These are phyloP conservation scores for Xanthoconium stramineum DNA, from an alignment of 768 basidiomycete genomes.

Conservation along the genomic window DNA sequence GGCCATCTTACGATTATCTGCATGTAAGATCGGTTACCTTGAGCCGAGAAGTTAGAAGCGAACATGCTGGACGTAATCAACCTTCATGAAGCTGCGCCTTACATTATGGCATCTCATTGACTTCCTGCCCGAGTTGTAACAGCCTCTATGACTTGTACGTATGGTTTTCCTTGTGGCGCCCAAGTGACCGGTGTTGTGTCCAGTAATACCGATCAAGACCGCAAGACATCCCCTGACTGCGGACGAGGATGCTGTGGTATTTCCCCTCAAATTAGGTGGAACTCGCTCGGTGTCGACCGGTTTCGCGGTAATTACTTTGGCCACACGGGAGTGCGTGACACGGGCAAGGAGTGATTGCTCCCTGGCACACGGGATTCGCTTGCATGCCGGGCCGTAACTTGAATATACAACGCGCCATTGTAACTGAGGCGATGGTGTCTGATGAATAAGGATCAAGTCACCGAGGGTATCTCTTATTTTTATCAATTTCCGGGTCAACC, in stretches of 20 bases:
- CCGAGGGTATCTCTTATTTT: background rate
- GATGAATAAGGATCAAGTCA: background rate
- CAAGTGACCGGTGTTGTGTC: background rate
- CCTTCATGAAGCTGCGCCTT: background rate
- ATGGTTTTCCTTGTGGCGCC: slow-evolving; percentile 11
- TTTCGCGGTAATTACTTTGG: no score
- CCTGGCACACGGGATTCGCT: background rate
- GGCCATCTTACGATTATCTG: background rate
- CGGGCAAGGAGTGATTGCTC: no score
- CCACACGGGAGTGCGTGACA: no score
- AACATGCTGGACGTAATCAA: background rate
- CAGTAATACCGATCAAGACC: background rate
- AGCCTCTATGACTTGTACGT: background rate
- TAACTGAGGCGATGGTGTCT: background rate
- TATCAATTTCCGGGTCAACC: background rate
- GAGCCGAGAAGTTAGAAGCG: slow-evolving; percentile 2
- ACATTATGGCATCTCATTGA: background rate
- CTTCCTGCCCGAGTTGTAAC: background rate
- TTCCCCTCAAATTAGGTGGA: no score
- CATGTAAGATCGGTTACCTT: slow-evolving; percentile 1
- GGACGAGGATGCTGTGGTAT: no score
- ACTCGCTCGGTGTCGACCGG: no score
- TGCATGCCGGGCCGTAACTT: no score
- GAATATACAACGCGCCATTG: background rate
- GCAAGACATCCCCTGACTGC: background rate